Conservation (phyloP, 331 rosid genomes). For the Telfairia occidentalis region DNA sequence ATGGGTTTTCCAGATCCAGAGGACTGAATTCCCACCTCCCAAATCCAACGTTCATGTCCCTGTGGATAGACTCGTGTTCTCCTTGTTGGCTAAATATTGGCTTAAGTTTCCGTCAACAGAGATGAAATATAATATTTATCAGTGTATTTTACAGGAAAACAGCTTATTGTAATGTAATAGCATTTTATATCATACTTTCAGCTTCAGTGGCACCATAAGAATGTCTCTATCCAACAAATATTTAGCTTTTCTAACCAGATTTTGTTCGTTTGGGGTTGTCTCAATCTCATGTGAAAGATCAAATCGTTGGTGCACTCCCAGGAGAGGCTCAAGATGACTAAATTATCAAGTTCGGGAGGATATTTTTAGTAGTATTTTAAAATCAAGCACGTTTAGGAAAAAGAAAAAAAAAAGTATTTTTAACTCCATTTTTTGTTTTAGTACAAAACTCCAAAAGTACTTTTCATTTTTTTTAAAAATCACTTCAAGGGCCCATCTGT, state of each 20-base stretch:
- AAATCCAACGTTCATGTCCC: conserved; percentile 26
- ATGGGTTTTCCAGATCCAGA: conserved; percentile 29
- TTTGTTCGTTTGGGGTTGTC: background rate
- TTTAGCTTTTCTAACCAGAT: background rate
- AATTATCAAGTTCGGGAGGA: too few relatives aligned
- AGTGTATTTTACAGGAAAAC: background rate
- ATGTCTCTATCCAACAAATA: too few relatives aligned
- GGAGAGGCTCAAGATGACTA: background rate
- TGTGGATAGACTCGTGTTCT: conserved; percentile 26
- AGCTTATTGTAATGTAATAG: background rate
- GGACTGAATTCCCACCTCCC: conserved; percentile 49
- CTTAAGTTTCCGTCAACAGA: conserved; percentile 12
- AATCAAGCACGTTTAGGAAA: background rate
- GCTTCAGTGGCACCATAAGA: too few relatives aligned
- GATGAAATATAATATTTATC: background rate
- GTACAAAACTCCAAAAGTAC: too few relatives aligned
- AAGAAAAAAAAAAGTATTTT: background rate
- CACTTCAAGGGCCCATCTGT: background rate
- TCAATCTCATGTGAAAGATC: background rate
- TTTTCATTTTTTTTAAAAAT: too few relatives aligned
- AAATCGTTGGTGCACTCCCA: background rate
- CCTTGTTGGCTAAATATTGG: conserved; percentile 28
- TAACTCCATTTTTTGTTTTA: background rate
- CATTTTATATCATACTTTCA: background rate
- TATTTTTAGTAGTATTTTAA: too few relatives aligned